phyloP scores from a whole-genome alignment of 2,329 filamentous ascomycete genomes.

The Fusarium austroafricanum region DNA sequence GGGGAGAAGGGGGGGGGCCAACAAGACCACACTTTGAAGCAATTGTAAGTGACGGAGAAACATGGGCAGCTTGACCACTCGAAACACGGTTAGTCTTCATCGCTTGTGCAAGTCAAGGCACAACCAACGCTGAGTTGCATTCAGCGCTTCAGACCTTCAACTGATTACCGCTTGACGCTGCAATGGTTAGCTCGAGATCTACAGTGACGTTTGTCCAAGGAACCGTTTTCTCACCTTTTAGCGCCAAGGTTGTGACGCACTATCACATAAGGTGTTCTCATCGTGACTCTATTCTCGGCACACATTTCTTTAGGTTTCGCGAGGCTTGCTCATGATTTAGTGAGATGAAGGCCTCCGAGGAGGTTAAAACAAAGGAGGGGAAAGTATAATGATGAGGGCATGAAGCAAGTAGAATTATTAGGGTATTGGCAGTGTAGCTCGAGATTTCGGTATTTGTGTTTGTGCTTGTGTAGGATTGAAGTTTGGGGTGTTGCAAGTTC shows the following conservation, averaged over 20 bases:
- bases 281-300: slow-evolving; percentile 23
- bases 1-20: too few species aligned
- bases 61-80: background rate
- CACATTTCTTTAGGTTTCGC: slow-evolving; percentile 18
- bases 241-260: slow-evolving; percentile 31
- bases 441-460: background rate
- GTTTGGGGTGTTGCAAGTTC: background rate
- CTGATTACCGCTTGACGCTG: slow-evolving; percentile 23
- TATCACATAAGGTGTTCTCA: slow-evolving; percentile 9
- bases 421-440: background rate
- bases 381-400: background rate
- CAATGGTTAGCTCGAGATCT: slow-evolving; percentile 8
- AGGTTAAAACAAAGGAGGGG: background rate
- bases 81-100: slow-evolving; percentile 28
- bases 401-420: background rate
- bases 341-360: background rate
- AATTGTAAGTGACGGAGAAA: slow-evolving; percentile 11
- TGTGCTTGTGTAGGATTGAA: background rate
- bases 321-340: slow-evolving; percentile 17
- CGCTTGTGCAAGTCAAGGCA: background rate
- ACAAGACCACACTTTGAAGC: background rate
- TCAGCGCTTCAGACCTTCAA: slow-evolving; percentile 8
- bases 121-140: slow-evolving; percentile 30
- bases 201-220: slow-evolving; percentile 12
- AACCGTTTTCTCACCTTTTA: slow-evolving; percentile 5